Conservation (phyloP, 306 rosid genomes). For the Prosopis cineraria region DNA sequence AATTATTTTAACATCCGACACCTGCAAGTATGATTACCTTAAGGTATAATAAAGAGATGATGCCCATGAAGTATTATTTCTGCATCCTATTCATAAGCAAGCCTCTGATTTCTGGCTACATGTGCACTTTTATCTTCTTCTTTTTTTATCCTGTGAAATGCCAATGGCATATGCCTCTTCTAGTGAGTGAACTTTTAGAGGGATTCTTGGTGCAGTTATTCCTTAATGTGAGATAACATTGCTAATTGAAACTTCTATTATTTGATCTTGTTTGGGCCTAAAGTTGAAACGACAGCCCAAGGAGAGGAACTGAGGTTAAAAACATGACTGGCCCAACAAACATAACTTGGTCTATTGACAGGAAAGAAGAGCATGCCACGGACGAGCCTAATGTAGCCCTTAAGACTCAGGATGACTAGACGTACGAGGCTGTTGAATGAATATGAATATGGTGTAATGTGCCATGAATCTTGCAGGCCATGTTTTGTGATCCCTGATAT, state of each 20-base stretch:
- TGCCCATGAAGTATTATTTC: neutral
- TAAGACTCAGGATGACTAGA: too few species aligned
- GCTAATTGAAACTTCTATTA: constrained; percentile 18
- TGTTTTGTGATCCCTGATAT: too few species aligned
- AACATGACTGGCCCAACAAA: too few species aligned
- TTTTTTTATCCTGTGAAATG: neutral
- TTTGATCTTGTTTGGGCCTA: too few species aligned
- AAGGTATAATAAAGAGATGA: neutral
- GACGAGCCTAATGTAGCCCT: too few species aligned
- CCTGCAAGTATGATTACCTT: neutral
- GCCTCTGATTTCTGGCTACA: constrained; percentile 2
- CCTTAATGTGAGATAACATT: neutral
- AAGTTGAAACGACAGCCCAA: too few species aligned
- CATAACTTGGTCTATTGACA: too few species aligned
- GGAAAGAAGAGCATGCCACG: too few species aligned
- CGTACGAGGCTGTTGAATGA: too few species aligned
- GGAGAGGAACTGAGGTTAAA: too few species aligned
- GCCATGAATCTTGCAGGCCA: too few species aligned
- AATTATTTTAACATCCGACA: neutral
- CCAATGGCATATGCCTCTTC: neutral
- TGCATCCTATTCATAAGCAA: neutral
- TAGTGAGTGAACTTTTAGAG: neutral
- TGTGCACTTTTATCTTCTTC: neutral
- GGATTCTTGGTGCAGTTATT: neutral
- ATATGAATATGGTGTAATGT: too few species aligned